Evolutionary conservation across 768 basidiomycete genomes (phyloP), one percentile per base, ranked within the genome.

Genomic region (Nidularia sp.): DNA sequence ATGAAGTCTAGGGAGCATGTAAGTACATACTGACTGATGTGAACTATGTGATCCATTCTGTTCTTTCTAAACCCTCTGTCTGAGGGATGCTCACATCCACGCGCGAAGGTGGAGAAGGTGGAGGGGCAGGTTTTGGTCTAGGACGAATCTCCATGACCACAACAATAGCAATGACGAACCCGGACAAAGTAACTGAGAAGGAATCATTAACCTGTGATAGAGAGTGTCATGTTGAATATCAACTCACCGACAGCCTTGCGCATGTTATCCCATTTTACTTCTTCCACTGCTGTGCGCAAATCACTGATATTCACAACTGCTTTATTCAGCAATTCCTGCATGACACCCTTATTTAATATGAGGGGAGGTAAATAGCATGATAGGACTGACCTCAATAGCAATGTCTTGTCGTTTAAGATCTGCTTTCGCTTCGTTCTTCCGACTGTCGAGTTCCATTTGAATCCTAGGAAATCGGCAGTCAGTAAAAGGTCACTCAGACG

Each of bases 371-470:
- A 13, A 48, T 52, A 25, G 22, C 33, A 44, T 5, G 29, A 48
- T 50, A 46, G 18, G 3, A 64, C 73, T 15, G 41, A 88, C 90
- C 79, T 93, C 91, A 36, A 96, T 92, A 34, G 74, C 71, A 54
- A 98, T 88, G 59, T 93, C 93, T 59, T 87, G 84, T 49, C 77
- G 79, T 68, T 94, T 96, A 53, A 90, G 62, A 48, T 98, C 94
- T 1, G 85, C 77, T 62, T 85, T 88, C 10, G 86, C 81, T 65
- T 98, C 97, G 57, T 88, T 92, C 74, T 94, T 98, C 52, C 96
- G 79, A 55, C 85, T 93, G 61, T 96, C 93, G 54, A 98, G 77
- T 51, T 99, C 97, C 85, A 98, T 93, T 68, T 98, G 94, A 48
- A 95, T 91, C 62, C 94, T 97, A 42, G n/a, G 25, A 5, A 47